These are phyloP conservation scores for Xylaria sp. DNA, from an alignment of 2,329 filamentous ascomycete species.

Conservation along the genomic window DNA sequence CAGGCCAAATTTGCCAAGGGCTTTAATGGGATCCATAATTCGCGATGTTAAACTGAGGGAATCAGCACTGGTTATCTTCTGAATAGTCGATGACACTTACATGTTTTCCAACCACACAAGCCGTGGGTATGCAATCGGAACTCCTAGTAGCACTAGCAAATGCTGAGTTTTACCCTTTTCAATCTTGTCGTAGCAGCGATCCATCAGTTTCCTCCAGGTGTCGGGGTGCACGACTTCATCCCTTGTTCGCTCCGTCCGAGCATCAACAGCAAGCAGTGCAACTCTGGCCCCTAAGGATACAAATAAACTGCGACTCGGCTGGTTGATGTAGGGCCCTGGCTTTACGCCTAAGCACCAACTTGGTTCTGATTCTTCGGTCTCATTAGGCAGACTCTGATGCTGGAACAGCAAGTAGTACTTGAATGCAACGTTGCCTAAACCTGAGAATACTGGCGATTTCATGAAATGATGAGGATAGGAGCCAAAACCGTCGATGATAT, in stretches of 20 bases:
- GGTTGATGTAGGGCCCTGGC: slow-evolving; percentile 89
- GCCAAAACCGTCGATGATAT: slow-evolving; percentile 90
- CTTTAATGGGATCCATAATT: slow-evolving; percentile 89
- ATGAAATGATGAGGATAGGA: slow-evolving; percentile 94
- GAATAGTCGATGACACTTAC: slow-evolving; percentile 55
- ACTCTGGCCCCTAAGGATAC: slow-evolving; percentile 83
- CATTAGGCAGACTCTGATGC: slow-evolving; percentile 86
- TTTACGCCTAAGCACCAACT: slow-evolving; percentile 87
- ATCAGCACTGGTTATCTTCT: slow-evolving; percentile 47
- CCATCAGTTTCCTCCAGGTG: slow-evolving; percentile 88
- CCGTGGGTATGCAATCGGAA: slow-evolving; percentile 84
- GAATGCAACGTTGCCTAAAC: slow-evolving; percentile 90
- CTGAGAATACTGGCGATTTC: slow-evolving; percentile 88
- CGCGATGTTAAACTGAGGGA: slow-evolving; percentile 78
- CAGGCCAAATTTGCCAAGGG: slow-evolving; percentile 82
- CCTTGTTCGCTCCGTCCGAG: slow-evolving; percentile 87
- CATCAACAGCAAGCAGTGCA: slow-evolving; percentile 87
- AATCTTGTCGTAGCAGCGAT: slow-evolving; percentile 85
- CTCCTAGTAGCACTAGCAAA: slow-evolving; percentile 84
- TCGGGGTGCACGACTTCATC: slow-evolving; percentile 82
- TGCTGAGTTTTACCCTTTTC: slow-evolving; percentile 88
- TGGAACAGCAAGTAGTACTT: slow-evolving; percentile 99
- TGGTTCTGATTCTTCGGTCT: slow-evolving; percentile 85
- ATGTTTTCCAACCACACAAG: slow-evolving; percentile 79
- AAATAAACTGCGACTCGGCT: slow-evolving; percentile 86